Evolutionary conservation across 352 stramenopile genomes (phyloP).

Genomic region (Phytopythium litorale): DNA sequence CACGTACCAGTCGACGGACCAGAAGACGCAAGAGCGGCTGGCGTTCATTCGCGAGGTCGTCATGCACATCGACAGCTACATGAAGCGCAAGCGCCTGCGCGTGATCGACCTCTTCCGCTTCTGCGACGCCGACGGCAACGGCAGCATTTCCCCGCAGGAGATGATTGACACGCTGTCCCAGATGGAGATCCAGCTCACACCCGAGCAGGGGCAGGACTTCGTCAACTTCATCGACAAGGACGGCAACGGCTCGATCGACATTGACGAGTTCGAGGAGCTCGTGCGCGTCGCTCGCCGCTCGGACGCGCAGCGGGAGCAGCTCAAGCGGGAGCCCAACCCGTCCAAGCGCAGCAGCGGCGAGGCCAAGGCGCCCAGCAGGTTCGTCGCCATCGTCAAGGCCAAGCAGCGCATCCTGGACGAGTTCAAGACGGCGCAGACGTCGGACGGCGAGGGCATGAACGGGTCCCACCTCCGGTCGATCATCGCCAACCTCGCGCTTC

Average conservation of each 20-base stretch:
- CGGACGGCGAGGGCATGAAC: constrained; percentile 34
- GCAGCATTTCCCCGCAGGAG: constrained; percentile 71
- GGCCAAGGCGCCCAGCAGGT: constrained; percentile 32
- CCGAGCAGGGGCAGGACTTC: constrained; percentile 61
- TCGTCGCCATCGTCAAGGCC: constrained; percentile 28
- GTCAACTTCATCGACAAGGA: constrained; percentile 82
- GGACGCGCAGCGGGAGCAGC: constrained; percentile 68
- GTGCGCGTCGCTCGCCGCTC: constrained; percentile 65
- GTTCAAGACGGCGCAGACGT: constrained; percentile 38
- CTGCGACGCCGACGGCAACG: constrained; percentile 75
- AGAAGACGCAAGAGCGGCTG: constrained; percentile 64
- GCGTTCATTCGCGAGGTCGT: constrained; percentile 73
- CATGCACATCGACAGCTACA: constrained; percentile 77
- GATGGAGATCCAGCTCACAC: constrained; percentile 78
- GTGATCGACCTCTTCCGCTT: constrained; percentile 87
- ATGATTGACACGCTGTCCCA: constrained; percentile 83
- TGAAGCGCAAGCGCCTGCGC: constrained; percentile 79
- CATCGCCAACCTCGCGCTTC: constrained; percentile 40
- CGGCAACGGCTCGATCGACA: constrained; percentile 77
- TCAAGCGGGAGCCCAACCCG: constrained; percentile 61
- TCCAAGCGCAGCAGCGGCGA: constrained; percentile 25
- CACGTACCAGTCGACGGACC: constrained; percentile 61
- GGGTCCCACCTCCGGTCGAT: constrained; percentile 41
- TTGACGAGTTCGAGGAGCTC: constrained; percentile 84
- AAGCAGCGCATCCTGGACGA: constrained; percentile 67